Conservation (phyloP, 768 basidiomycete genomes). For the Suillus subluteus region DNA sequence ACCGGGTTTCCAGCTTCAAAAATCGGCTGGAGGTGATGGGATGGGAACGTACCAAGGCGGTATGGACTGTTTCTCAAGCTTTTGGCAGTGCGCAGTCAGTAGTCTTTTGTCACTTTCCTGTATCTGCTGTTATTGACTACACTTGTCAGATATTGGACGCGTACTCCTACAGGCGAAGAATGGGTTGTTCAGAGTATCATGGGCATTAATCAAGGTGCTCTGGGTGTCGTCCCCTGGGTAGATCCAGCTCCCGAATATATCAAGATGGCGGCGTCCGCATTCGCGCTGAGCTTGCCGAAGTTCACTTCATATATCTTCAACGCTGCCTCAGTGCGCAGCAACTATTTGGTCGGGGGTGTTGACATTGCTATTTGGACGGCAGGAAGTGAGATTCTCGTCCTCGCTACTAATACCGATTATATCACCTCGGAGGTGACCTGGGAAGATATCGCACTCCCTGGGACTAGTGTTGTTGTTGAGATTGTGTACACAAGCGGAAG, state of each 20-base stretch:
- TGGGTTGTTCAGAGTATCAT: constrained; percentile 67
- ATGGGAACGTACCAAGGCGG: constrained; percentile 68
- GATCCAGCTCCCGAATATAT: constrained; percentile 59
- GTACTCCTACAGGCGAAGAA: constrained; percentile 69
- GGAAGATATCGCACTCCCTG: constrained; percentile 29
- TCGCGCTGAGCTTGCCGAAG: constrained; percentile 48
- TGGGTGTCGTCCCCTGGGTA: constrained; percentile 54
- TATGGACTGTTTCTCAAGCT: constrained; percentile 83
- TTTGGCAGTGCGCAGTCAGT: constrained; percentile 56
- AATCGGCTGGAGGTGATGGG: constrained; percentile 63
- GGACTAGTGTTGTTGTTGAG: not conserved
- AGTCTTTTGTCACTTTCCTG: not conserved
- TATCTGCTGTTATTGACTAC: constrained; percentile 27
- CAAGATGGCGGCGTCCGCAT: constrained; percentile 51
- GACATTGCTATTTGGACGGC: constrained; percentile 58
- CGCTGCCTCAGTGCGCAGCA: constrained; percentile 43
- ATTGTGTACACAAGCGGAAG: constrained; percentile 23
- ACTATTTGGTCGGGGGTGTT: constrained; percentile 43
- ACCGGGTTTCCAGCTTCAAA: constrained; percentile 66
- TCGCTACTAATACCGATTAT: constrained; percentile 57
- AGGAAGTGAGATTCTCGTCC: constrained; percentile 44
- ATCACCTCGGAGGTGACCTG: constrained; percentile 37
- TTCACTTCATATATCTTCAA: constrained; percentile 52
- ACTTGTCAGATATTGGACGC: constrained; percentile 57
- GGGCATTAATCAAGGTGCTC: constrained; percentile 71